phyloP scores from a whole-genome alignment of 495 filamentous ascomycete genomes.

The Penicillium steckii region DNA sequence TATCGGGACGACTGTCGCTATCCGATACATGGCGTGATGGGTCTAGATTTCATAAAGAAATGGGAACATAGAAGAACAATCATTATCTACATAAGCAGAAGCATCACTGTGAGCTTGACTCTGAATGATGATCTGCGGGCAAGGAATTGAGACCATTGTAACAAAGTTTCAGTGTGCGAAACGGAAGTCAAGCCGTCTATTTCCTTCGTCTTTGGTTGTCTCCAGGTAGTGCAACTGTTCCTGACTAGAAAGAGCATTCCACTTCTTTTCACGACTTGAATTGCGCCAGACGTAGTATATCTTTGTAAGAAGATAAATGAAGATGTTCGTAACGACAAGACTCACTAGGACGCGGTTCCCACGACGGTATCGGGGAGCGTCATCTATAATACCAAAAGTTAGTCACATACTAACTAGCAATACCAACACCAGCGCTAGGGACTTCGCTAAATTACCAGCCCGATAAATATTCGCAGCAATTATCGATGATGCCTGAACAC shows the following conservation, averaged over 20 bases:
- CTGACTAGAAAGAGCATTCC: constrained; percentile 26
- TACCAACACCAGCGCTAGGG: constrained; percentile 24
- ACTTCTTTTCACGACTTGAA: constrained; percentile 24
- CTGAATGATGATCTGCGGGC: no score
- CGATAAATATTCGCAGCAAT: constrained; percentile 57
- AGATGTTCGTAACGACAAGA: constrained; percentile 43
- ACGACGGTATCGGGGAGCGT: constrained; percentile 53
- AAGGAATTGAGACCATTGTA: no score
- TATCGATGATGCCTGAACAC: constrained; percentile 48
- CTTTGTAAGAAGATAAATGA: constrained; percentile 39
- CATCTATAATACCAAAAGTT: no score
- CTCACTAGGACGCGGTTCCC: constrained; percentile 52
- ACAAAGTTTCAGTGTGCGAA: no score
- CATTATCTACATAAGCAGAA: no score
- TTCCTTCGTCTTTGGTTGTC: constrained; percentile 38
- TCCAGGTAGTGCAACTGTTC: constrained; percentile 32
- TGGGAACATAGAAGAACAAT: no score
- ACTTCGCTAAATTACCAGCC: constrained; percentile 34
- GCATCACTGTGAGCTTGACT: no score
- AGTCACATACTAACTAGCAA: constrained; percentile 21
- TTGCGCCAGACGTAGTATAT: constrained; percentile 44
- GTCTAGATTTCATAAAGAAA: no score
- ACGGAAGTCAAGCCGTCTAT: constrained; percentile 39
- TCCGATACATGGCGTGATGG: no score
- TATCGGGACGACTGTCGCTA: no score